Conservation (phyloP, 768 basidiomycete genomes). For the Lentinus tigrinus region DNA sequence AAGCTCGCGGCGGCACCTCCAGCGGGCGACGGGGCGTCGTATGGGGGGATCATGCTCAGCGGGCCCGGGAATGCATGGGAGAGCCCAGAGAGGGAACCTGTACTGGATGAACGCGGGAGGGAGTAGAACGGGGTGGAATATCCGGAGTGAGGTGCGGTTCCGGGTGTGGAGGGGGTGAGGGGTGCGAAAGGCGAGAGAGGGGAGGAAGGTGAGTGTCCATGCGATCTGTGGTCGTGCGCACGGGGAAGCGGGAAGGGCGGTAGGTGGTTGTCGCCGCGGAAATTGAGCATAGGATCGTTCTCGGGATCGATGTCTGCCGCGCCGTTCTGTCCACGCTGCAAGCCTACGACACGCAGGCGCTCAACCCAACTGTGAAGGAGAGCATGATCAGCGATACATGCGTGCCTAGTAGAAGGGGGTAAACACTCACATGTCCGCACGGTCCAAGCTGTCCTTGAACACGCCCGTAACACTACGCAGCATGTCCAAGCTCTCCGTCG, state of each 20-base stretch:
- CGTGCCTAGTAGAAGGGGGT: not conserved
- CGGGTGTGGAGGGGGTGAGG: constrained; percentile 4
- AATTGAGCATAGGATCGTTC: constrained; percentile 17
- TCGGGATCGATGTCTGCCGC: constrained; percentile 7
- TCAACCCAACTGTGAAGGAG: constrained; percentile 69
- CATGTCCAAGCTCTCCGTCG: constrained; percentile 92
- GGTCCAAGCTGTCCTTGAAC: constrained; percentile 82
- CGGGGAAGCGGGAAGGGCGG: constrained; percentile 7
- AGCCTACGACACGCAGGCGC: constrained; percentile 71
- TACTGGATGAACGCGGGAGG: constrained; percentile 13
- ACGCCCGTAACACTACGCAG: constrained; percentile 85
- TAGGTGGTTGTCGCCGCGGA: constrained; percentile 13
- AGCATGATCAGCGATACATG: constrained; percentile 3
- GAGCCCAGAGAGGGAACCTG: constrained; percentile 10
- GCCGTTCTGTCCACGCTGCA: constrained; percentile 51
- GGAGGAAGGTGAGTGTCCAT: constrained; percentile 10
- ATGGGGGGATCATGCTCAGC: constrained; percentile 15
- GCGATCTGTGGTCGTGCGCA: constrained; percentile 2
- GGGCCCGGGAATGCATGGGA: constrained; percentile 12
- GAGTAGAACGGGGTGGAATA: constrained; percentile 15
- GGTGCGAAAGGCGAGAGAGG: constrained; percentile 3
- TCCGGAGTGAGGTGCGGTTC: constrained; percentile 10
- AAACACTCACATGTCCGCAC: constrained; percentile 73
- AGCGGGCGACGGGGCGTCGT: constrained; percentile 13
- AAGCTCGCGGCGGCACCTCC: constrained; percentile 18